Base-by-base conservation (phyloP, 257 asterid genomes). In the Dorcoceras hygrometricum region DNA sequence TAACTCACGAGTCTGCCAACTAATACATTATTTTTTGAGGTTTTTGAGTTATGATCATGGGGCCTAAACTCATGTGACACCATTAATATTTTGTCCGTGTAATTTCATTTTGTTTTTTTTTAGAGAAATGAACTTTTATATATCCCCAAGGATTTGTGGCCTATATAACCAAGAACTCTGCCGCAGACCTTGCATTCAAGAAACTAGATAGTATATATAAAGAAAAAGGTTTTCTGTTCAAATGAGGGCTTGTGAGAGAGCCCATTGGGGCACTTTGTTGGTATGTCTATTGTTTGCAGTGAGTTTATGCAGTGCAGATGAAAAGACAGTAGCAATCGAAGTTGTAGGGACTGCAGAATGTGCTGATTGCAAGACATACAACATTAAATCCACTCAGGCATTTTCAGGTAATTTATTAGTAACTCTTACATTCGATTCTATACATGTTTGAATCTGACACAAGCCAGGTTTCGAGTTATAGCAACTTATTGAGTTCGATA, bases 301-400 rank as follows among this genome's bases (percentile, higher is more conserved):
- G 36, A 69, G 63, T 64, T 66, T 63, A 23, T 80, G 83, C 71
- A 39, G 62, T 32, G 81, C 71, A 4, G 73, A 73, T 61, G 82
- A 73, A 57, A 69, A 62, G 27, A 68, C 72, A 3, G 63, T 80
- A 14, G 64, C 51, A 43, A 19, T 14, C 6, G 51, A 71, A 67
- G 84, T 83, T 2, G 78, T 83, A 61, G 88, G 84, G 3, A 10
- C 66, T 9, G 83, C 80, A 65, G 86, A 83, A 80, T 83, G 88
- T 34, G 82, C 80, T 19, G 88, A 83, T 58, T 83, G 88, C 71
- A 80, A 76, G 39, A 78, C 78, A 73, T 54, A 54, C 18, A 76
- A 75, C 69, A 65, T 80, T 36, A 70, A 80, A 62, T 62, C 70
- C 8, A 63, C 57, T 57, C 80, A 75, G 64, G 86, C 86, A n/a